Base-by-base conservation (phyloP, 2,329 filamentous ascomycete species). In the Trichoderma citrinoviride region DNA sequence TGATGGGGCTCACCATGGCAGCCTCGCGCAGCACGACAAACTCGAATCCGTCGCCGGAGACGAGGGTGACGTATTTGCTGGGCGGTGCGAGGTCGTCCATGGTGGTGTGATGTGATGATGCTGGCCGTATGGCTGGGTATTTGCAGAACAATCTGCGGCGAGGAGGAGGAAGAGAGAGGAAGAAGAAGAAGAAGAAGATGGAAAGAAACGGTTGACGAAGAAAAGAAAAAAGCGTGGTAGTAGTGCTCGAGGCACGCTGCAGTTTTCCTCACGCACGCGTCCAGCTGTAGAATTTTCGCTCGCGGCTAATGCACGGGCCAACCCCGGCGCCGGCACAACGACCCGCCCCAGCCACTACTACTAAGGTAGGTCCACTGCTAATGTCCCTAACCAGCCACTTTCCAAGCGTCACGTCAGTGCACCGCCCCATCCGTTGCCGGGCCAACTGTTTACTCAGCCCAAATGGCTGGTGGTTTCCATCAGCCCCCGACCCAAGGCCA, bases 11-110 rank as follows among this genome's bases (percentile, higher is more conserved):
- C 72, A 90, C 81, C 72, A 86, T 81, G 66, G 90, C 87, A 3
- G 90, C 88, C 56, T 90, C 88, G 61, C 90, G 87, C 63, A 90
- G 81, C 58, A 93, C 83, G 68, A 91, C 86, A 74, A 91, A 93
- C 79, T 92, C 90, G 74, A 87, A 92, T 71, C 86, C 89, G 76
- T 94, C 91, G 69, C 82, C 84, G 0, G 90, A 92, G 47, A 93
- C 83, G 60, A 94, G 85, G 5, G 91, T 93, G 69, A 93, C 85
- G 76, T 92, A 93, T 73, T 91, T 87, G 77, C 84, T 86, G 55
- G 73, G 71, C 23, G 65, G 57, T 40, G 68, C 68, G 12, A 67
- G 49, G 58, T 71, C 33, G 33, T 37, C 71, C 72, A 74, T 73
- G 61, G 62, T 8, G 56, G 43, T 12, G 33, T 5, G 12, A 37